A percentile compares a stretch with the other conserved stretches of the same genome.
These are phyloP conservation scores for Erodium chrysanthum DNA, from an alignment of 441 rosid species.

Conservation along the genomic window DNA sequence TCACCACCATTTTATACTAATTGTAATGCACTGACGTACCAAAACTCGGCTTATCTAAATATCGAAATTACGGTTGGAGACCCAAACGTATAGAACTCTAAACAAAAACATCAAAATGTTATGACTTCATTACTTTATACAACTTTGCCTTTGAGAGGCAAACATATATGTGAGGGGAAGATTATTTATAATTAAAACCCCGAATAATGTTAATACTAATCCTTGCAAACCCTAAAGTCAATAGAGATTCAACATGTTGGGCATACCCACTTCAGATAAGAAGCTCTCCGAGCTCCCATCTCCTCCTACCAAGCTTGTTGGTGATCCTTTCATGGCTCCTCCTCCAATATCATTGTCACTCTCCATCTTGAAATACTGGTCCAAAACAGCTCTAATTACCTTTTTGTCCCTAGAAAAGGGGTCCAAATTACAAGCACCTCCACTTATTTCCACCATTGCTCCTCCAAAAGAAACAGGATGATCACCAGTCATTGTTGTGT, in stretches of 20 bases:
- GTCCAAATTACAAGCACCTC: slow-evolving; percentile 16
- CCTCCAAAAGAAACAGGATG: slow-evolving; percentile 11
- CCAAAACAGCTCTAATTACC: slow-evolving; percentile 32
- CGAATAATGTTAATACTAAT: neutral
- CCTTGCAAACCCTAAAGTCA: slow-evolving; percentile 12
- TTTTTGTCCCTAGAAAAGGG: slow-evolving; percentile 30
- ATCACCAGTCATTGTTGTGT: neutral
- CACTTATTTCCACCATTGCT: slow-evolving; percentile 8
- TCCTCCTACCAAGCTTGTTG: slow-evolving; percentile 25
- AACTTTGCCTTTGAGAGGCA: no score
- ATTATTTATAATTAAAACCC: no score
- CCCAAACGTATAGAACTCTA: no score
- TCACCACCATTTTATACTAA: no score
- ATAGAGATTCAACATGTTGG: slow-evolving; percentile 20
- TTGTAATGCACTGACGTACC: no score
- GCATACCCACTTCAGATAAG: slow-evolving; percentile 39
- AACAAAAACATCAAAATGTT: no score
- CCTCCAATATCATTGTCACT: slow-evolving; percentile 7
- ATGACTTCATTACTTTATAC: no score
- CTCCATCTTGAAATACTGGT: slow-evolving; percentile 31
- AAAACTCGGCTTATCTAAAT: no score
- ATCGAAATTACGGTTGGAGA: no score
- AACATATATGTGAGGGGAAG: no score
- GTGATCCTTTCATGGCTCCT: slow-evolving; percentile 20
- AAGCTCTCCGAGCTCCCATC: slow-evolving; percentile 41